A percentile compares a stretch with the other conserved stretches of the same genome.
phyloP scores from a whole-genome alignment of 306 rosid species.

The Cucurbita pepo region DNA sequence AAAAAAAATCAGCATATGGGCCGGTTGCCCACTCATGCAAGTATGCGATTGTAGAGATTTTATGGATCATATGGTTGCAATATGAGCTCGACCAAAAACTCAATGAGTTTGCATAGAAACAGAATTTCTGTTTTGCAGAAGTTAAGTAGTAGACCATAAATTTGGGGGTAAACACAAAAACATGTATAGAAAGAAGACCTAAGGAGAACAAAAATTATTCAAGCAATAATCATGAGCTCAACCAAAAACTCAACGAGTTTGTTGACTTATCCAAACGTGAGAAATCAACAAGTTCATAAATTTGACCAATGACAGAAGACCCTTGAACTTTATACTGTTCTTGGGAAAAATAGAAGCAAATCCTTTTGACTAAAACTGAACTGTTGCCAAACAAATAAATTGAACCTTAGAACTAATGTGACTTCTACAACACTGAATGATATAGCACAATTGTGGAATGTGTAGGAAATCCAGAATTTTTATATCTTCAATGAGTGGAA shows the following conservation, averaged over 20 bases:
- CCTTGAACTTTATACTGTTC: not conserved
- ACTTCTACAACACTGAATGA: not conserved
- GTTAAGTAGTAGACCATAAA: not conserved
- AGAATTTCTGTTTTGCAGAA: not conserved
- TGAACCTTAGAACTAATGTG: not conserved
- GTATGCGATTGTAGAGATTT: not conserved
- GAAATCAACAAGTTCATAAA: not conserved
- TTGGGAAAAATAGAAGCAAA: not conserved
- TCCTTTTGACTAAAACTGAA: not conserved
- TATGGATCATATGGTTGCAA: not conserved
- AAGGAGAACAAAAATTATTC: not conserved
- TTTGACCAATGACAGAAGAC: not conserved
- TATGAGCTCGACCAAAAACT: not conserved
- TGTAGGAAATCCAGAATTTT: not conserved
- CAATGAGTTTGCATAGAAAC: too few species aligned
- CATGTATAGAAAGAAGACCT: not conserved
- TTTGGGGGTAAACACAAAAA: not conserved
- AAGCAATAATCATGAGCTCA: not conserved
- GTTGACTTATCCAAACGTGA: not conserved
- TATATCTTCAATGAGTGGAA: not conserved
- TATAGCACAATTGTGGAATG: not conserved
- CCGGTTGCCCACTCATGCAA: not conserved
- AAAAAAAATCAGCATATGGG: not conserved
- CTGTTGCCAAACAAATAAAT: not conserved
- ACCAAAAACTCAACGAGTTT: not conserved